Evolutionary conservation across 2,329 filamentous ascomycete genomes (phyloP).

Genomic region (Cladosporium sp.): DNA sequence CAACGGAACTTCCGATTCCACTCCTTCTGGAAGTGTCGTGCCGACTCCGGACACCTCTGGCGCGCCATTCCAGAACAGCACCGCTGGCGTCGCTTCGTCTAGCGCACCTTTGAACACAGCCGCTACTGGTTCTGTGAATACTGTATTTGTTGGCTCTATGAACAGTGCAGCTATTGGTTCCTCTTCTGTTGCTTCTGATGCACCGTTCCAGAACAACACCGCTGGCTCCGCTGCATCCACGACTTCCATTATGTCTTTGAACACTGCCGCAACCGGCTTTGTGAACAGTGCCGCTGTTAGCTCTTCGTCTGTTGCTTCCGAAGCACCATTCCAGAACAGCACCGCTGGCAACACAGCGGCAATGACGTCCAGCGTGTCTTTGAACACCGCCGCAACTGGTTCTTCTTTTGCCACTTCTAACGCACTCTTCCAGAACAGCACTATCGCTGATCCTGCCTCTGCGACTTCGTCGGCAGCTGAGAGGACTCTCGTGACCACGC

Average conservation of each 20-base stretch:
- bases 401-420: neutral
- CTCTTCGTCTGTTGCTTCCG: neutral
- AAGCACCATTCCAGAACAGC: neutral
- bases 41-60: conserved; percentile 1
- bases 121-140: neutral
- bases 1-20: neutral
- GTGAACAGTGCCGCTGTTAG: neutral
- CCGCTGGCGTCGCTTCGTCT: neutral
- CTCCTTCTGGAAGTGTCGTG: conserved; percentile 3
- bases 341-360: neutral
- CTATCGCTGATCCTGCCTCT: neutral
- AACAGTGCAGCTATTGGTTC: neutral
- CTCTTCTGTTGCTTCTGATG: neutral
- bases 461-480: neutral
- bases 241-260: neutral
- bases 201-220: neutral
- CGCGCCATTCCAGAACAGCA: conserved; percentile 11
- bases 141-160: neutral
- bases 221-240: neutral
- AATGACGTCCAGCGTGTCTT: neutral
- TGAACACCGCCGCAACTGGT: neutral
- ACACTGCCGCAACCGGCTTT: neutral
- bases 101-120: neutral
- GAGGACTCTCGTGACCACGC: neutral
- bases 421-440: neutral